Evolutionary conservation across 768 basidiomycete species (phyloP), one percentile per base, ranked within the genome.

Genomic region (Psilocybe tampanensis): DNA sequence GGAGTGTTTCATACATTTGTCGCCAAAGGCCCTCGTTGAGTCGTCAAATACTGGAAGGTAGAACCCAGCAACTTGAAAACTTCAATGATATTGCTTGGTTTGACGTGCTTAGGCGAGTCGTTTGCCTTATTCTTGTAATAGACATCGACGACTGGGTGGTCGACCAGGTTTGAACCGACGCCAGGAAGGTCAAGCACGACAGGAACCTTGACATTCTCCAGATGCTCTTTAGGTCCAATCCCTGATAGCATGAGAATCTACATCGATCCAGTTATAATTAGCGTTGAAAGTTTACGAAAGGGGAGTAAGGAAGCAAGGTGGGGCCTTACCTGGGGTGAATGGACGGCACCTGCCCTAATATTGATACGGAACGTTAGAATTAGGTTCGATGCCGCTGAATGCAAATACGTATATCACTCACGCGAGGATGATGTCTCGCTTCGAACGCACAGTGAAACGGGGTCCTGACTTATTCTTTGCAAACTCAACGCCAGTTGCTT

Each of bases 101-200:
- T 54, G 29, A 83, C 57, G 59, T 70, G 81, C 55, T 72, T 77
- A 13, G 80, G 39, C 6, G 80, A 77, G 5, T 72, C 63, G 50
- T 79, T 73, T 2, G 70, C 70, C 51, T 79, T 86, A 59, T 86
- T 84, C 60, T 77, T 78, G 68, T 82, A 77, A 60, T 77, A 75
- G 22, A 84, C 50, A 62, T 79, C 74, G 48, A 88, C 76, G 13
- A 78, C 76, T 3, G 79, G 75, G 63, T 94, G 92, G 65, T 94
- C 92, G 44, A 80, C 74, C 17, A 94, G 79, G 67, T 92, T 80
- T 8, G 80, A 74, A 13, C 93, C 93, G 18, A 95, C 91, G 11
- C 86, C 86, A 0, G 89, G 86, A 1, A 89, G 80, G 62, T 92
- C 84, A 6, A 82, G 65, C 18, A 86, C 72, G 26, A 86, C 70